Evolutionary conservation across 495 filamentous ascomycete species (phyloP).

Genomic region (Neurospora intermedia): DNA sequence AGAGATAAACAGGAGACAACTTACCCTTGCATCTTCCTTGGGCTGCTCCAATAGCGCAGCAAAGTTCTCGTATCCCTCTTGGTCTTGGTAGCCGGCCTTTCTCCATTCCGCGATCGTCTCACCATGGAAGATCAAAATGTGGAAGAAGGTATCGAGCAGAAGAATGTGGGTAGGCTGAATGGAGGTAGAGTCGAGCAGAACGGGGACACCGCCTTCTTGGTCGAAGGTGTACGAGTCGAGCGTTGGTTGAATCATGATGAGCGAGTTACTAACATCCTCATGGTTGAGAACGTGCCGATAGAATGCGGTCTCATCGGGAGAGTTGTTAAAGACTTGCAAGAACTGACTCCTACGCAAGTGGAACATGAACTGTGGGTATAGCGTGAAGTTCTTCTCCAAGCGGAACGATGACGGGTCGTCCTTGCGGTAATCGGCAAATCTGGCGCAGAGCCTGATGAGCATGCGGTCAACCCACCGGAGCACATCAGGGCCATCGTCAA

Average conservation of each 20-base stretch:
- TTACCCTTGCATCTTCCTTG: slow-evolving; percentile 94
- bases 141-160: slow-evolving; percentile 97
- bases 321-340: slow-evolving; percentile 99
- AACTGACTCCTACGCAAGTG: slow-evolving; percentile 95
- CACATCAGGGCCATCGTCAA: slow-evolving; percentile 98
- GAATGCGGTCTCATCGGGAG: slow-evolving; percentile 96
- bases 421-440: slow-evolving; percentile 97
- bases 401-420: slow-evolving; percentile 97
- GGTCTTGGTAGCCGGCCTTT: slow-evolving; percentile 95
- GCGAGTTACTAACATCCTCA: slow-evolving; percentile 91
- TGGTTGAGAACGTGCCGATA: slow-evolving; percentile 95
- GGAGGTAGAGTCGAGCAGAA: slow-evolving; percentile 88
- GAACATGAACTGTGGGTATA: slow-evolving; percentile 99
- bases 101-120: slow-evolving; percentile 98
- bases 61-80: slow-evolving; percentile 98
- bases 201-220: slow-evolving; percentile 79
- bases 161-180: slow-evolving; percentile 93
- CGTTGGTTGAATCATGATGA: slow-evolving; percentile 98
- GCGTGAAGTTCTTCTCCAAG: slow-evolving; percentile 96
- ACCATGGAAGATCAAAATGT: slow-evolving; percentile 97
- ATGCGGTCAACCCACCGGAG: slow-evolving; percentile 98
- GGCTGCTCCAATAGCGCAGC: slow-evolving; percentile 77
- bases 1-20: slow-evolving; percentile 16
- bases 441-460: slow-evolving; percentile 92
- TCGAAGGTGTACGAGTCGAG: slow-evolving; percentile 96